Evolutionary conservation across 495 filamentous ascomycete species (phyloP), one percentile per base, ranked within the genome.

Genomic region (Xylaria sp.): DNA sequence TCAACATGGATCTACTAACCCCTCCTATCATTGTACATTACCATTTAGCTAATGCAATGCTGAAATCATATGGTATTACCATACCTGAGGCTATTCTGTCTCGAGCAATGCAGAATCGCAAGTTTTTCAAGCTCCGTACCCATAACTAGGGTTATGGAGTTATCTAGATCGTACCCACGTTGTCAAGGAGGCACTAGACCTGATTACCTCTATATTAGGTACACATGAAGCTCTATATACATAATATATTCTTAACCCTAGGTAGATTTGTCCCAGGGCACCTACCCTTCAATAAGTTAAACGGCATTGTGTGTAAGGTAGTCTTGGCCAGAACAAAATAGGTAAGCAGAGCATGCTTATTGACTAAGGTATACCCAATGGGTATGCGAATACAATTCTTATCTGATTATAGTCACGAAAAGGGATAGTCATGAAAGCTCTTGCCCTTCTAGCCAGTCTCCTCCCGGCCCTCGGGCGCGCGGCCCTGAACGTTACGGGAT

Each of bases 401-500:
- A 41, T 19, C 9, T 7, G 61, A 52, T 12, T 33, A 19, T 48
- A 61, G 40, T 21, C 35, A 40, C 41, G 5, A 61, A 26, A 43
- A 26, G 35, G 48, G 43, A 29, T 2, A 48, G 21, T 17, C 43
- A 77, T 77, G 76, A 77, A 67, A 64, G 61, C 62, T 12, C 43
- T 63, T 15, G 29, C 62, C 12, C 29, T 76, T 41, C 57, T 74
- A 24, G 40, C 70, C 33, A 46, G 52, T 15, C 31, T 75, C 50
- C 68, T 76, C 41, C 68, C 69, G 44, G 31, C 61, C 40, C 65
- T 77, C 14, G 70, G 44, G 19, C 61, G 41, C 59, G 41, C 75
- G 17, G 80, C 72, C 33, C 68, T 82, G 31, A 78, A 79, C 61
- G 77, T 80, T 19, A 74, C 76, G 1, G 80, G 77, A 24, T 79